Evolutionary conservation across 1,284 basidiomycete species (phyloP), one percentile per base, ranked within the genome.

Genomic region (Cystobasidium slooffiae): DNA sequence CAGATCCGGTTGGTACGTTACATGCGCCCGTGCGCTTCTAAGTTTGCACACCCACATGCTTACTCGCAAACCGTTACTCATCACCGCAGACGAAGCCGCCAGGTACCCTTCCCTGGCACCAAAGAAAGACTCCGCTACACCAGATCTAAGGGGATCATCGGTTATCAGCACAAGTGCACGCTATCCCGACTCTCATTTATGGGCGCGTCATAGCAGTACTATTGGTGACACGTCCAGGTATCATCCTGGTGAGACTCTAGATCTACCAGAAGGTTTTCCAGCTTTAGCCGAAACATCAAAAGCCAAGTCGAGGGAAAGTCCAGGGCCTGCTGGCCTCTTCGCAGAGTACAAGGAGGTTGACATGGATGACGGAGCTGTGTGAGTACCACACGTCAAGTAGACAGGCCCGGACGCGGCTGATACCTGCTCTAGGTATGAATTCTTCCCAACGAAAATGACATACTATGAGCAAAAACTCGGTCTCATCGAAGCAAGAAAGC

Each of bases 391-490:
- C 16, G 39, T 37, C 56, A 59, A 12, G 39, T 10, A 20, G 22
- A 37, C 12, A 10, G 1, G 39, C 41, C 6, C 24, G n/a, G 44
- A 44, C 20, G 6, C 7, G 14, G 22, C 41, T 49, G 44, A 68
- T 31, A 58, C 24, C 10, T 3, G 12, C 24, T 18, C n/a, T 22
- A 73, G 70, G 6, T 62, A 58, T 14, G 58, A 73, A 9, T 37
- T 61, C 24, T 73, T 73, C 31, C 49, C 47, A 1, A 66, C 62
- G 4, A 73, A 73, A 37, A 43, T 31, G 43, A 56, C 49, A n/a
- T 73, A 65, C 22, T 73, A 73, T 41, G 53, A 55, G 31, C 46
- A 31, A 14, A 73, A 73, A 44, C 55, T 73, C 2, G 70, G 70
- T 10, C 14, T 37, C 7, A 49, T 63, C 18, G 44, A 63, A n/a